Evolutionary conservation across 805 yeast species (phyloP), one percentile per base, ranked within the genome.

Genomic region (Starmerella tilneyi): DNA sequence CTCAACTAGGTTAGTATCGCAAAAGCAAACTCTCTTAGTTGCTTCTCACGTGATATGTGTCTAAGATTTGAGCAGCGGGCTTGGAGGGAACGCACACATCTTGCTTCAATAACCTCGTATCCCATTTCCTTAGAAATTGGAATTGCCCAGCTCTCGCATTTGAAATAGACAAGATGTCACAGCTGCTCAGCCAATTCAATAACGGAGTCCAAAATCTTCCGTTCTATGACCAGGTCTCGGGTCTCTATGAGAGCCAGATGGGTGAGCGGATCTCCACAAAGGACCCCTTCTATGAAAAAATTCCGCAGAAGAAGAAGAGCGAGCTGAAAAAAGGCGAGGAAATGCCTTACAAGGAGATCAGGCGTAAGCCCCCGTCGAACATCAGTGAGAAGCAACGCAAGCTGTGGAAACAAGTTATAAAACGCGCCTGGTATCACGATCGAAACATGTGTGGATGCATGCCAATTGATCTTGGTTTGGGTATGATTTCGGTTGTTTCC

Each of bases 381-480:
- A 71, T 77, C 17, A 66, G 78, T 3, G 72, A 74, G 42, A 66
- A 69, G 30, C 92, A 85, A 52, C 74, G 71, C 38, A 73, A 74
- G 54, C 65, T 71, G 7, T 89, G 92, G 94, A 81, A 79, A 58
- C 64, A 61, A 21, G 66, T 86, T n/a, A 88, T 80, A 57, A 70
- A 66, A 41, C 72, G 75, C 49, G 96, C 96, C 0, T 88, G 96
- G 96, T 57, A 72, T 13, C 86, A 89, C 59, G 97, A 89, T 60
- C 73, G 74, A 53, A 84, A 94, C 59, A 74, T 84, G 56, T 55
- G 55, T 28, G 48, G 52, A 8, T 56, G 59, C 38, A 69, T 79
- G 79, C 69, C 56, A 15, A 53, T 57, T 37, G 86, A 78, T 63
- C 72, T 84, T 52, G 89, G 92, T 1, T 55, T 82, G 16, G 96